Percentiles rank a stretch among this genome's conserved stretches.
Conservation (phyloP, 331 rosid genomes). For the Rosa hybrid region DNA sequence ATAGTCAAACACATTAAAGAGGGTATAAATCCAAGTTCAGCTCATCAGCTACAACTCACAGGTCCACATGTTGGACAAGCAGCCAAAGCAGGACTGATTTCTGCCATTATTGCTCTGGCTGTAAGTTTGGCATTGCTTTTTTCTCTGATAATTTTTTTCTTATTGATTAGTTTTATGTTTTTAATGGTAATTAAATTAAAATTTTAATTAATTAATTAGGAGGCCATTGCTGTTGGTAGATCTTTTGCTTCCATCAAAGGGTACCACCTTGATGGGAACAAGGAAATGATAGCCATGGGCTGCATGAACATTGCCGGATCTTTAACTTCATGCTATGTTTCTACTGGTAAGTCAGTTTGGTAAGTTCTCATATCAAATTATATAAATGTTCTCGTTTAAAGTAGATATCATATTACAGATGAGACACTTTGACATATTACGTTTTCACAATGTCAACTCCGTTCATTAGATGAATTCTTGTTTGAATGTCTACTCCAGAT, state of each 20-base stretch:
- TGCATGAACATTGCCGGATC: slow-evolving; percentile 51
- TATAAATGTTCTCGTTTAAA: not conserved
- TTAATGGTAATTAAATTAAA: not conserved
- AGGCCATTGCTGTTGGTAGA: slow-evolving; percentile 52
- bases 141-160: not conserved
- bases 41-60: slow-evolving; percentile 36
- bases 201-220: slow-evolving; percentile 24
- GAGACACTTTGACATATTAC: not conserved
- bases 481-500: not conserved
- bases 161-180: not conserved
- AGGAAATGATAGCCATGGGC: slow-evolving; percentile 54
- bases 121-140: slow-evolving; percentile 18
- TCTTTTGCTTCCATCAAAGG: slow-evolving; percentile 50
- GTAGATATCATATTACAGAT: not conserved
- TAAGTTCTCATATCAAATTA: not conserved
- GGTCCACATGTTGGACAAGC: slow-evolving; percentile 41
- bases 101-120: slow-evolving; percentile 50
- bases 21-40: slow-evolving; percentile 46
- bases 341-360: slow-evolving; percentile 36
- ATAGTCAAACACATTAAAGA: slow-evolving; percentile 40
- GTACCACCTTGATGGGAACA: slow-evolving; percentile 53
- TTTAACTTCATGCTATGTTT: slow-evolving; percentile 44
- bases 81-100: slow-evolving; percentile 45
- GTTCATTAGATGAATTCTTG: not conserved
- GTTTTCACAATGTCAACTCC: not conserved